Evolutionary conservation across 805 yeast genomes (phyloP).

Genomic region (Isabelozyma gotoi): DNA sequence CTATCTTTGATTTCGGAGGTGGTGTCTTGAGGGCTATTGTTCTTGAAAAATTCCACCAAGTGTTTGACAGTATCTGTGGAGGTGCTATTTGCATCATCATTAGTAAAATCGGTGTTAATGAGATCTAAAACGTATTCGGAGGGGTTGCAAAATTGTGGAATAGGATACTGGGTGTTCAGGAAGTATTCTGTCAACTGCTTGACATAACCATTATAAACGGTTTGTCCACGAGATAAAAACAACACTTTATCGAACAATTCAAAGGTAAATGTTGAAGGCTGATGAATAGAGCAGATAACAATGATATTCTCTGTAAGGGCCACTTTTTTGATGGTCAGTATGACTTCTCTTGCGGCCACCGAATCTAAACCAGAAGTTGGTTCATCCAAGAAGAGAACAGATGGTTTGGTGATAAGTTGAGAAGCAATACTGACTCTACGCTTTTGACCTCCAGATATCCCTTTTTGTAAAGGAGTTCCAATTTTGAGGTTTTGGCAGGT

Average conservation of each 20-base stretch:
- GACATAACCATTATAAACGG: constrained; percentile 16
- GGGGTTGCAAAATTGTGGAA: constrained; percentile 20
- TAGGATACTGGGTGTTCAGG: constrained; percentile 13
- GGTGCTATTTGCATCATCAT: background rate
- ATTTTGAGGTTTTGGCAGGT: constrained; percentile 13
- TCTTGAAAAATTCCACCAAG: background rate
- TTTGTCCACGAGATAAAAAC: constrained; percentile 23
- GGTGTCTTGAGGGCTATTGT: background rate
- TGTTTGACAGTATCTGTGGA: constrained; percentile 1
- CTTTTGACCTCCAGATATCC: constrained; percentile 22
- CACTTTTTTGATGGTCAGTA: constrained; percentile 48
- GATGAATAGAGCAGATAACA: constrained; percentile 59
- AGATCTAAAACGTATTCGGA: constrained; percentile 29
- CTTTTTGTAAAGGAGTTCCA: constrained; percentile 21
- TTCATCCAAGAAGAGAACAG: constrained; percentile 54
- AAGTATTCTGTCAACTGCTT: constrained; percentile 14
- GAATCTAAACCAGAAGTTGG: constrained; percentile 64
- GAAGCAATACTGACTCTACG: constrained; percentile 20
- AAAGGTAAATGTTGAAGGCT: constrained; percentile 48
- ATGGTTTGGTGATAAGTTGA: constrained; percentile 17
- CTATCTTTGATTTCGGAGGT: no score
- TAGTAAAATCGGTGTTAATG: constrained; percentile 25
- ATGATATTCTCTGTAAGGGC: constrained; percentile 31
- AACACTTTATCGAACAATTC: constrained; percentile 25
- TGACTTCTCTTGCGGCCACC: constrained; percentile 58